A percentile compares a stretch with the other conserved stretches of the same genome.
These are phyloP conservation scores for Melastoma malabathricum DNA, from an alignment of 345 rosid genomes.

Conservation along the genomic window DNA sequence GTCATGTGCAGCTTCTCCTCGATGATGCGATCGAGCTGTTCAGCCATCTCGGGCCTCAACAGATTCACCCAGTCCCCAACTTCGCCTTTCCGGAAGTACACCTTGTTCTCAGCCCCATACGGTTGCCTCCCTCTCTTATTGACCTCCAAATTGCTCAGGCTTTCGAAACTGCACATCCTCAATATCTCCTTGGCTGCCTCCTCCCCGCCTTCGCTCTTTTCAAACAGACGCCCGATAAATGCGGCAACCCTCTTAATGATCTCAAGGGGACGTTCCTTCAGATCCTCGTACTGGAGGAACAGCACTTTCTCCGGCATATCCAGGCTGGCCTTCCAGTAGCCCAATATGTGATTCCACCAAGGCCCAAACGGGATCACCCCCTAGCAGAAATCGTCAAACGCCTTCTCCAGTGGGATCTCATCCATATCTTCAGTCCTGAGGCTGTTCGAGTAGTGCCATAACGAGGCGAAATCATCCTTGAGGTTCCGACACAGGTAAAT, in stretches of 20 bases:
- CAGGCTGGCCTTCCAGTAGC: constrained; percentile 16
- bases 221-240: constrained; percentile 24
- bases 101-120: constrained; percentile 9
- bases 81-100: constrained; percentile 16
- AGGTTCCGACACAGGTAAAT: constrained; percentile 15
- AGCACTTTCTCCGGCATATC: constrained; percentile 14
- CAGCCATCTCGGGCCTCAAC: constrained; percentile 7
- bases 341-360: constrained; percentile 22
- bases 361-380: constrained; percentile 22
- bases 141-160: too few species aligned
- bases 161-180: too few species aligned
- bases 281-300: constrained; percentile 26
- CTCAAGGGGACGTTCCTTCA: constrained; percentile 13
- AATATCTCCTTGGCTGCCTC: constrained; percentile 10
- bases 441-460: constrained; percentile 7
- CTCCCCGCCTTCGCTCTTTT: constrained; percentile 7
- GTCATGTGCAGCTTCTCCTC: constrained; percentile 4
- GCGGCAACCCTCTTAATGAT: constrained; percentile 19
- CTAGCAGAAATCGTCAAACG: constrained; percentile 21
- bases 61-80: constrained; percentile 9
- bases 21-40: constrained; percentile 6
- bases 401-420: constrained; percentile 14
- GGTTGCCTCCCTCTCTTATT: constrained; percentile 15
- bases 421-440: constrained; percentile 13
- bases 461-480: constrained; percentile 11